phyloP scores from a whole-genome alignment of 2,329 filamentous ascomycete species.

The Alternaria incomplexa region DNA sequence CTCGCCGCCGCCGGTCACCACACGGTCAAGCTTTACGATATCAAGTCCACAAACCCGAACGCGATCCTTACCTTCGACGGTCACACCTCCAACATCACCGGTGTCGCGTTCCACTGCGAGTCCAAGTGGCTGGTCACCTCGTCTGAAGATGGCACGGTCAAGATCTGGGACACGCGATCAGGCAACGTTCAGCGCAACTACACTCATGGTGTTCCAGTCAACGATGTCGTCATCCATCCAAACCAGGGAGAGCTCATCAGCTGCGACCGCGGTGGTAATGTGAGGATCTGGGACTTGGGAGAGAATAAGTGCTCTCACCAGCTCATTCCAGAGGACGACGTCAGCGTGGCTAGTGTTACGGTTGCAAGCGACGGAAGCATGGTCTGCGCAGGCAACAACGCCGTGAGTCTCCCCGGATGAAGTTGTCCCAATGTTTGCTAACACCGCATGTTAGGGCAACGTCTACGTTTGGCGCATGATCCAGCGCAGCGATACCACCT shows the following conservation, averaged over 20 bases:
- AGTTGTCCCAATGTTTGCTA: background rate
- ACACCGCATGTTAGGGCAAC: constrained; percentile 69
- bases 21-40: constrained; percentile 96
- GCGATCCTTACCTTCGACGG: constrained; percentile 93
- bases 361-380: constrained; percentile 93
- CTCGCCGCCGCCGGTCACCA: constrained; percentile 82
- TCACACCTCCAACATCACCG: constrained; percentile 94
- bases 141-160: constrained; percentile 94
- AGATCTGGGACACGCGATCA: constrained; percentile 92
- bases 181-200: constrained; percentile 92
- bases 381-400: constrained; percentile 91
- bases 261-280: constrained; percentile 90
- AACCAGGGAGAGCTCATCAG: constrained; percentile 98
- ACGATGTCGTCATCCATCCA: constrained; percentile 98
- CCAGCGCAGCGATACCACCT: constrained; percentile 80
- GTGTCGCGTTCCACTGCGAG: constrained; percentile 96
- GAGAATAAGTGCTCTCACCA: constrained; percentile 98
- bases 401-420: constrained; percentile 59
- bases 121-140: constrained; percentile 99
- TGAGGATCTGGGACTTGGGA: constrained; percentile 93
- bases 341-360: constrained; percentile 91
- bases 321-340: constrained; percentile 93
- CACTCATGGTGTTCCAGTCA: constrained; percentile 84
- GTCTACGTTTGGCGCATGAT: constrained; percentile 97
- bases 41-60: constrained; percentile 97